phyloP scores from a whole-genome alignment of 2,329 filamentous ascomycete genomes.

The Penicillium sp. region DNA sequence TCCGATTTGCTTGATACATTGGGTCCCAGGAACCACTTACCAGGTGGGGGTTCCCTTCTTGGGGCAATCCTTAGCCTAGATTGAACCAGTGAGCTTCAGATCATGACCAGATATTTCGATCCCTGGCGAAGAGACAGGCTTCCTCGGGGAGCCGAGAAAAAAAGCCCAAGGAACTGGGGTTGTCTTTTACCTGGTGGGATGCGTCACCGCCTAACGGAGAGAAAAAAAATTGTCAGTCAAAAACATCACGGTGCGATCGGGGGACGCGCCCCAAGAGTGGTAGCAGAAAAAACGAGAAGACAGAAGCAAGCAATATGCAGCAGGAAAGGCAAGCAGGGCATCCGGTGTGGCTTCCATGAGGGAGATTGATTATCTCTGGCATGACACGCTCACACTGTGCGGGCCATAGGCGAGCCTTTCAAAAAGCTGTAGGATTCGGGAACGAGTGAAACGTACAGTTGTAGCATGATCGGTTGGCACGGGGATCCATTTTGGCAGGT shows the following conservation, averaged over 20 bases:
- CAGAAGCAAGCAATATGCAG: not conserved
- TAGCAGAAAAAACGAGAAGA: not conserved
- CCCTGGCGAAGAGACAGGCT: no score
- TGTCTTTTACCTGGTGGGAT: slow-evolving; percentile 70
- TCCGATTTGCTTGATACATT: slow-evolving; percentile 6
- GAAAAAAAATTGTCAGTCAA: slow-evolving; percentile 29
- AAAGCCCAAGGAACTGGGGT: slow-evolving; percentile 7
- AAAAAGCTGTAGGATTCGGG: slow-evolving; percentile 3
- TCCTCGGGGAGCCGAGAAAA: not conserved
- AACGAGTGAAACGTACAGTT: slow-evolving; percentile 57
- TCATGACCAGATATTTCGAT: not conserved
- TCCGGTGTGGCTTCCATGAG: no score
- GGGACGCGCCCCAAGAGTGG: not conserved
- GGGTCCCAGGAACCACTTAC: slow-evolving; percentile 53
- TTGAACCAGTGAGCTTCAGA: slow-evolving; percentile 28
- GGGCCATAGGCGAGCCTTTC: slow-evolving; percentile 13
- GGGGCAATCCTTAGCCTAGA: slow-evolving; percentile 80
- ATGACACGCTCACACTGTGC: slow-evolving; percentile 14
- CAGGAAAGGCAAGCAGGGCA: not conserved
- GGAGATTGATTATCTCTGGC: not conserved
- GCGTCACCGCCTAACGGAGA: slow-evolving; percentile 67
- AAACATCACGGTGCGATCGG: slow-evolving; percentile 3
- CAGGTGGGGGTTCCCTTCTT: slow-evolving; percentile 82
- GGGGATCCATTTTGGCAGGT: slow-evolving; percentile 53
- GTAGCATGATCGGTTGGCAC: slow-evolving; percentile 58